Evolutionary conservation across 2,329 filamentous ascomycete species (phyloP).

Genomic region (Aspergillus fumigatiaffinis): DNA sequence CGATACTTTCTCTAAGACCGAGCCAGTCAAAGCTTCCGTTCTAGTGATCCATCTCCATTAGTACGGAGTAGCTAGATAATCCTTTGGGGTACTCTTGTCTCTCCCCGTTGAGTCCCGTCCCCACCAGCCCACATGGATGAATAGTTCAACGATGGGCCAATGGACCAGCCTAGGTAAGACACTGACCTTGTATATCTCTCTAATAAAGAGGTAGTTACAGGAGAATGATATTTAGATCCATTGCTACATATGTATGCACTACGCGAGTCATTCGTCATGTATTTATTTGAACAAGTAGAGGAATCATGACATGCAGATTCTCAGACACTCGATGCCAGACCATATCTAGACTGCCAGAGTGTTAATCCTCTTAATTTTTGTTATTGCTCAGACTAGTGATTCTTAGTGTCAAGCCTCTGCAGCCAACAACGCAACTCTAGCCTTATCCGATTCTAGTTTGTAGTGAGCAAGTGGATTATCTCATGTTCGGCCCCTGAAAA

Average conservation of each 20-base stretch:
- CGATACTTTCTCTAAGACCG: background rate
- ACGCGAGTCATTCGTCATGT: background rate
- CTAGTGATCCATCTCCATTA: background rate
- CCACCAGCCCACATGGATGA: background rate
- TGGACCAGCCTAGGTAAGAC: too few relatives aligned
- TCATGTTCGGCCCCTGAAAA: background rate
- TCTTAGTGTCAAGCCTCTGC: background rate
- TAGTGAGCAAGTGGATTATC: background rate
- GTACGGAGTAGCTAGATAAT: background rate
- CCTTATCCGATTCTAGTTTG: background rate
- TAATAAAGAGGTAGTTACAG: too few relatives aligned
- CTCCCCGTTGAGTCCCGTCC: background rate
- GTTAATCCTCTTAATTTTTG: background rate
- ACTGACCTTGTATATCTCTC: too few relatives aligned
- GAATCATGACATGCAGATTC: conserved; percentile 5
- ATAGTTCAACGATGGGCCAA: background rate
- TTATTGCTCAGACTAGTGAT: background rate
- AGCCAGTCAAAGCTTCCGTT: too few relatives aligned
- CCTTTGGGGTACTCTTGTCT: background rate
- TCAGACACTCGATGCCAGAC: conserved; percentile 8
- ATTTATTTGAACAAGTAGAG: background rate
- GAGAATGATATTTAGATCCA: background rate
- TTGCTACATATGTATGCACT: background rate
- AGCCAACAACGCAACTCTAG: background rate
- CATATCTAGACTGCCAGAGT: conserved; percentile 2